Base-by-base conservation (phyloP, 192 early-diverging fungal species). In the Rhizophlyctis rosea region DNA sequence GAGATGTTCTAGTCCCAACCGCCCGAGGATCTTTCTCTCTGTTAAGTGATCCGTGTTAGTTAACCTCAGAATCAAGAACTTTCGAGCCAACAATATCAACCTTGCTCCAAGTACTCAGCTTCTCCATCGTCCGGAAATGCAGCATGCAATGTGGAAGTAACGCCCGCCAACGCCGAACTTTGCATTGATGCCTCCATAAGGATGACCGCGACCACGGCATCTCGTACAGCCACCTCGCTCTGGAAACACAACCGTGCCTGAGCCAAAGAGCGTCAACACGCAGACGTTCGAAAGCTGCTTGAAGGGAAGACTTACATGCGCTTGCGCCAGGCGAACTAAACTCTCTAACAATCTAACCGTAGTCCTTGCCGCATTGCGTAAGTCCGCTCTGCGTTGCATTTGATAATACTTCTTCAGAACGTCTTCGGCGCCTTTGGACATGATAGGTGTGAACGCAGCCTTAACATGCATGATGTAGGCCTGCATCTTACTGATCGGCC, bases 371-470 rank as follows among this genome's bases (percentile, higher is more conserved):
- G 84, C 80, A 44, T 86, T 85, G 23, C 80, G 65, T 14, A 77
- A 44, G 63, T 91, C 90, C 4, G 80, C 69, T 33, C 79, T 76
- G 1, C 90, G 75, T 62, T 91, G 88, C 25, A 81, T 48, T 62
- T 87, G 87, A 60, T 90, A 91, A 70, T 91, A 91, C 13, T 34
- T 14, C 49, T 78, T 76, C 48, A 91, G 70, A 16, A 91, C 85
- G 29, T 76, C 71, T 36, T 85, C 79, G 53, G 83, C 81, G 11
- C 81, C 85, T 4, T 73, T 73, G 1, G 87, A 86, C 0, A 86
- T 71, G 35, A 49, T 53, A 2, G 90, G 90, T n/a, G 73, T 54
- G 32, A 81, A 76, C 0, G 70, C 51, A 1, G 78, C 25, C 59
- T 88, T 89, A 55, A 80, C 78, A 51, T 75, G 81, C 14, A 73